A percentile compares a stretch with the other conserved stretches of the same genome.
Evolutionary conservation across 163 green algal species (phyloP).

Genomic region (Chlamydomonas reinhardtii): DNA sequence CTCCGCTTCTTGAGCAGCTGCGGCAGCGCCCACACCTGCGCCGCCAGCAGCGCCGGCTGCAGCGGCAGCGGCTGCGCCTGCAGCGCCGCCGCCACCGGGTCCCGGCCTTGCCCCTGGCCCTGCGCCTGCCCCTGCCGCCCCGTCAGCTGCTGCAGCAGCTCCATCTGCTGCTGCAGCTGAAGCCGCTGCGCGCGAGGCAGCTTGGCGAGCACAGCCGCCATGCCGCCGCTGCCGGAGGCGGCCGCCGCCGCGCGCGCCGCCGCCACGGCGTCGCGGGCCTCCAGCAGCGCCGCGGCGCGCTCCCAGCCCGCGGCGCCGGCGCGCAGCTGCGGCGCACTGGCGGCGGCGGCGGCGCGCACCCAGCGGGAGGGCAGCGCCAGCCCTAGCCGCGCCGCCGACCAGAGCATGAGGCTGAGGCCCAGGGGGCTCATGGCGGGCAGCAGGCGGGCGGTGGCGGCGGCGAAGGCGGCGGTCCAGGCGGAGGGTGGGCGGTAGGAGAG

Average conservation of each 20-base stretch:
- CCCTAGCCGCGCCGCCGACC: constrained; percentile 7
- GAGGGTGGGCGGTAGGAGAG: constrained; percentile 17
- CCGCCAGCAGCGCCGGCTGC: not conserved
- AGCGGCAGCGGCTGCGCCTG: not conserved
- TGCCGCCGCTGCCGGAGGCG: not conserved
- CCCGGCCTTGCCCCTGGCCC: no score
- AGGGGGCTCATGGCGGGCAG: constrained; percentile 13
- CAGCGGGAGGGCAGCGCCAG: not conserved
- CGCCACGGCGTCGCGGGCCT: not conserved
- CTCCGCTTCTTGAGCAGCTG: not conserved
- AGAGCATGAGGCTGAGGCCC: constrained; percentile 10
- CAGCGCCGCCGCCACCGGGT: not conserved
- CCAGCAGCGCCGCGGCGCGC: not conserved
- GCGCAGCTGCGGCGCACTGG: not conserved
- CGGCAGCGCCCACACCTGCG: constrained; percentile 15
- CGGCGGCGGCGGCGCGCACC: not conserved
- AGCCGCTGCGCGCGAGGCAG: not conserved
- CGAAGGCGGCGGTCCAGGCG: constrained; percentile 19
- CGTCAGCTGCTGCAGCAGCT: not conserved
- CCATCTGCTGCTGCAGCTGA: not conserved
- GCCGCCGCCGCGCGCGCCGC: not conserved
- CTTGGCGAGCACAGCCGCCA: not conserved
- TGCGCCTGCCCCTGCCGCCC: not conserved
- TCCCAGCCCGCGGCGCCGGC: not conserved
- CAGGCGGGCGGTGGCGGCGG: not conserved